Evolutionary conservation across 1,284 basidiomycete species (phyloP), one percentile per base, ranked within the genome.

Genomic region (Sanguinoderma infundibulare): DNA sequence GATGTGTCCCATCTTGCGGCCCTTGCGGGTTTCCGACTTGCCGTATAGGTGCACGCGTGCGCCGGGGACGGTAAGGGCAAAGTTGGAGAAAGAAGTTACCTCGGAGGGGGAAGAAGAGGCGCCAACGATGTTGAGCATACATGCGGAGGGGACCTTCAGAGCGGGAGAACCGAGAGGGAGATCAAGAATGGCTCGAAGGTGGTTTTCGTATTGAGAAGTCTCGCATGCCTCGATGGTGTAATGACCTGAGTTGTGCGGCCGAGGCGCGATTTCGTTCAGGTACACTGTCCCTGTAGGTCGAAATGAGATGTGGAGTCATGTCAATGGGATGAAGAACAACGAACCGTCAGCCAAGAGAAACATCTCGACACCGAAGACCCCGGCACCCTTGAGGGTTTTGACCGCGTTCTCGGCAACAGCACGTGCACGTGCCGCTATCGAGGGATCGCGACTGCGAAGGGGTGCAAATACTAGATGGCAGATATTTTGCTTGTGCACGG

Each of bases 191-290:
- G 96, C 94, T 35, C 96, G 94, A 40, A 99, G 88, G 76, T 99
- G 98, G 72, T 98, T 98, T 75, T 97, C 96, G 79, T 96, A 99
- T 78, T 99, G 98, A 14, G 95, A 98, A 2, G 95, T 94, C 69
- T 95, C 84, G 75, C 95, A 98, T 0, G 97, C 96, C 78, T 98
- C 97, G 73, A 99, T 98, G n/a, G 97, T 98, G 78, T 98, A 98
- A 76, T 99, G 98, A 0, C 97, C 97, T 9, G 96, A 98, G 78
- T 99, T 99, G 77, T 99, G 98, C 0, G 98, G 97, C 24, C 98
- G 87, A n/a, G 98, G 98, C 0, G 98, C 98, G 65, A 99, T 98
- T 79, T 99, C 98, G 77, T 99, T 99, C 68, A 99, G 85, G 61
- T 91, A 87, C 3, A 99, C 83, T 0, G 81, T 77, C 26, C 92